Evolutionary conservation across 179 eudicot genomes (phyloP), one percentile per base, ranked within the genome.

Genomic region (Heliamphora pulchella): DNA sequence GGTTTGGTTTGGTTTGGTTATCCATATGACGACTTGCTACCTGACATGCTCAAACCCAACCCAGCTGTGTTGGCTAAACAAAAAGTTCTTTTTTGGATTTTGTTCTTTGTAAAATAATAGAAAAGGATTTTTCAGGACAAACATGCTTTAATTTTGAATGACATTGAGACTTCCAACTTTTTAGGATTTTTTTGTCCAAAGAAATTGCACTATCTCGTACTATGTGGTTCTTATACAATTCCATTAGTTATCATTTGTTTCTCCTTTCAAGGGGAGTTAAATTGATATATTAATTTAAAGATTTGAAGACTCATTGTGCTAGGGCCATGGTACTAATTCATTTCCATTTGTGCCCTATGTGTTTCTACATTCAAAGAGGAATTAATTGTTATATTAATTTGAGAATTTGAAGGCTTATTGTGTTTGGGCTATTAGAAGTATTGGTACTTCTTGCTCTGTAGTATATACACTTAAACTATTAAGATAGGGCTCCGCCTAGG

Each of bases 381-480:
- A 20, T 57, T 31, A 4, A 14, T 74, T 14, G 22, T 31, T 1
- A 54, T 39, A 6, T 39, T 15, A 74, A 31, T 18, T 61, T 61
- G 65, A 61, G 5, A 31, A 55, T 54, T 74, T 54, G 48, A 53
- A 54, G 63, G 39, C 22, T 54, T 2, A 7, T 31, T 53, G n/a
- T 31, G 62, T 22, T 44, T 2, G n/a, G 41, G 61, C 46, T 17
- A 22, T 57, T 73, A 53, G 76, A 20, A 11, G 43, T 53, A 22
- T 74, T 51, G 76, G 61, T 71, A 50, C 8, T 74, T 74, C 54
- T 13, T 55, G 8, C 43, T 72, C 7, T 74, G 77, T 54, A 14
- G 20, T 74, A 31, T 14, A 73, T 31, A 14, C 1, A 2, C 13
- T 3, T 11, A 11, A 20, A 53, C 61, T 54, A 2, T 51, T 6